Conservation (phyloP, 257 asterid genomes). For the Coffea canephora region DNA sequence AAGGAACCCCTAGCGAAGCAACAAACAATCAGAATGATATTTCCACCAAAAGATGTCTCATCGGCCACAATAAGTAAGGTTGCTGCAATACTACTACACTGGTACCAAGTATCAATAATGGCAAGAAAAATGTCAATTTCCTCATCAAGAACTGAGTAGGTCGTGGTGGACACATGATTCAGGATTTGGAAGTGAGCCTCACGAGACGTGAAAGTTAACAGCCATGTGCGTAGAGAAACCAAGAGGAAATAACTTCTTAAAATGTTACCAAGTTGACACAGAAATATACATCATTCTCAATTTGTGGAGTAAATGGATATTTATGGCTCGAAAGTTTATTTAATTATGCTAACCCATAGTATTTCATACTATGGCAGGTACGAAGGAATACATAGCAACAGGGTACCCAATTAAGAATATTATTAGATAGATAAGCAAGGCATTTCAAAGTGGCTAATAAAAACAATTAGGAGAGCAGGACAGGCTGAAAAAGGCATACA, state of each 20-base stretch:
- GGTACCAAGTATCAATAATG: not conserved
- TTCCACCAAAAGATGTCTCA: not conserved
- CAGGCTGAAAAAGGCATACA: not conserved
- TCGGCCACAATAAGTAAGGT: not conserved
- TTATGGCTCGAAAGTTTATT: not conserved
- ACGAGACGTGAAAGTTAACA: not conserved
- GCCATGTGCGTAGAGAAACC: not conserved
- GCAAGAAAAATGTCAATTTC: not conserved
- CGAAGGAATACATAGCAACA: not conserved
- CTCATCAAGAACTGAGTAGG: not conserved
- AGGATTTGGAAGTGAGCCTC: not conserved
- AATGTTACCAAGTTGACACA: not conserved
- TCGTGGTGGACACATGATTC: not conserved
- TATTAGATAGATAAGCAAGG: not conserved
- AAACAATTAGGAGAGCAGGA: not conserved
- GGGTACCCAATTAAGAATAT: not conserved
- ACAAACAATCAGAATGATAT: not conserved
- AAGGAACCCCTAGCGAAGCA: not conserved
- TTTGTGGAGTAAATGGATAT: not conserved
- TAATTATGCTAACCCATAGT: not conserved
- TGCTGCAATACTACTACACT: not conserved
- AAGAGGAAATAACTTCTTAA: not conserved
- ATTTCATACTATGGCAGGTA: not conserved
- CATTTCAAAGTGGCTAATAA: not conserved
- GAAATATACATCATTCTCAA: not conserved